A percentile compares a stretch with the other conserved stretches of the same genome.
These are phyloP conservation scores for Knufia petricola DNA, from an alignment of 2,329 filamentous ascomycete genomes.

Conservation along the genomic window DNA sequence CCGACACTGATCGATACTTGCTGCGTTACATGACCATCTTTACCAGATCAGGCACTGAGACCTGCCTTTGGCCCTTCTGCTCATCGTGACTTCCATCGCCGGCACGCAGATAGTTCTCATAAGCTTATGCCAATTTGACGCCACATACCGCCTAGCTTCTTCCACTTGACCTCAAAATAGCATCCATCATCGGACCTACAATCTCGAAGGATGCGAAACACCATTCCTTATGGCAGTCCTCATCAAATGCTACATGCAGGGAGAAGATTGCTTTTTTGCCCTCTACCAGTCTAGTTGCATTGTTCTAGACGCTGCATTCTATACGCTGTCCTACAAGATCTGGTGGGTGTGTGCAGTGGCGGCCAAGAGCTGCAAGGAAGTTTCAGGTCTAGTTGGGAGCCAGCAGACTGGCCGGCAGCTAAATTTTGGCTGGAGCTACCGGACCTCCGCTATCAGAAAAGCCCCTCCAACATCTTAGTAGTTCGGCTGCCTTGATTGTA, in stretches of 20 bases:
- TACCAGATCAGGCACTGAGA: not conserved
- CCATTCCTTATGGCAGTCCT: not conserved
- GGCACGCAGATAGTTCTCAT: not conserved
- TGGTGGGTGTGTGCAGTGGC: not conserved
- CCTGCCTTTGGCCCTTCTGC: not conserved
- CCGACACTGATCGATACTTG: constrained; percentile 3
- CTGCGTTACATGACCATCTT: not conserved
- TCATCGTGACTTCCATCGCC: not conserved
- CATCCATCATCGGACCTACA: constrained; percentile 5
- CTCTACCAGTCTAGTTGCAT: too few relatives aligned
- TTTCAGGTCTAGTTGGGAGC: not conserved
- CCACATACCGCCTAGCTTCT: constrained; percentile 7
- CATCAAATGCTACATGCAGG: too few relatives aligned
- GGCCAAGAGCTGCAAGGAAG: not conserved
- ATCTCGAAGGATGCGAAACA: not conserved
- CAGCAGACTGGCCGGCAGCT: not conserved
- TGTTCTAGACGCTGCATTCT: too few relatives aligned
- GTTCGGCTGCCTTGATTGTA: constrained; percentile 5
- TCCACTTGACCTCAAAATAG: constrained; percentile 9
- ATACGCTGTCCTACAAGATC: too few relatives aligned
- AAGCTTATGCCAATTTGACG: constrained; percentile 7
- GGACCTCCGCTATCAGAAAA: constrained; percentile 7
- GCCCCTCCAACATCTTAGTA: constrained; percentile 5
- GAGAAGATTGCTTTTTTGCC: too few relatives aligned
- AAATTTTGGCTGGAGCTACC: constrained; percentile 3